Conservation (phyloP, 2,329 filamentous ascomycete genomes). For the Monosporascus cannonballus region DNA sequence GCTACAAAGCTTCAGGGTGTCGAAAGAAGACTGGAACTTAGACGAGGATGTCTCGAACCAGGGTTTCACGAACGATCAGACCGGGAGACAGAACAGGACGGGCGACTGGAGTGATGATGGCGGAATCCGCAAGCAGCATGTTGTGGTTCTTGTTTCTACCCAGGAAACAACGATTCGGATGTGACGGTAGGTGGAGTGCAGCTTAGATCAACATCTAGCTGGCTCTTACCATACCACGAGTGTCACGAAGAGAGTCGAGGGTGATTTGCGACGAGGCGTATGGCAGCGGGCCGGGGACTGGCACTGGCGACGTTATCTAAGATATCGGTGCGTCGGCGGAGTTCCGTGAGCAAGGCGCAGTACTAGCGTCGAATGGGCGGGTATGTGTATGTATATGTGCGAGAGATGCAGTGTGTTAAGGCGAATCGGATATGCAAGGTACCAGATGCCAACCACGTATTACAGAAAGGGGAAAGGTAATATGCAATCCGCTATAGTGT, state of each 20-base stretch:
- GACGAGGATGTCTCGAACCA: constrained; percentile 34
- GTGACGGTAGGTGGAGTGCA: constrained; percentile 28
- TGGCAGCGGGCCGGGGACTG: background rate
- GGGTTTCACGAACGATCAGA: constrained; percentile 50
- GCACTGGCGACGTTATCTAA: constrained; percentile 5
- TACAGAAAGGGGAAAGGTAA: constrained; percentile 6
- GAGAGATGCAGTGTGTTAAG: background rate
- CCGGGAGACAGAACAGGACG: constrained; percentile 56
- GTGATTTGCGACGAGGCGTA: background rate
- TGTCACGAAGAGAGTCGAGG: constrained; percentile 10
- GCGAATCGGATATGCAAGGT: constrained; percentile 27
- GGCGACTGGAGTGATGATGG: constrained; percentile 52
- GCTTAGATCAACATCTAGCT: constrained; percentile 25
- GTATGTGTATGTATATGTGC: background rate
- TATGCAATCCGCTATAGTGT: too few relatives aligned
- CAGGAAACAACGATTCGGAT: constrained; percentile 20
- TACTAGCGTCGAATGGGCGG: background rate
- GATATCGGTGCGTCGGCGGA: constrained; percentile 9
- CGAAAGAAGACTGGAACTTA: constrained; percentile 40
- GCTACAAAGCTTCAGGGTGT: constrained; percentile 34
- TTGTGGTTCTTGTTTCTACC: constrained; percentile 32
- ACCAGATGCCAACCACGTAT: constrained; percentile 23
- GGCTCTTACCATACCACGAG: constrained; percentile 18
- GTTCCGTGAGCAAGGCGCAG: background rate
- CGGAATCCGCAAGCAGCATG: constrained; percentile 52